Evolutionary conservation across 2,329 filamentous ascomycete species (phyloP), one percentile per base, ranked within the genome.

Genomic region (Pyrenochaeta sp.): DNA sequence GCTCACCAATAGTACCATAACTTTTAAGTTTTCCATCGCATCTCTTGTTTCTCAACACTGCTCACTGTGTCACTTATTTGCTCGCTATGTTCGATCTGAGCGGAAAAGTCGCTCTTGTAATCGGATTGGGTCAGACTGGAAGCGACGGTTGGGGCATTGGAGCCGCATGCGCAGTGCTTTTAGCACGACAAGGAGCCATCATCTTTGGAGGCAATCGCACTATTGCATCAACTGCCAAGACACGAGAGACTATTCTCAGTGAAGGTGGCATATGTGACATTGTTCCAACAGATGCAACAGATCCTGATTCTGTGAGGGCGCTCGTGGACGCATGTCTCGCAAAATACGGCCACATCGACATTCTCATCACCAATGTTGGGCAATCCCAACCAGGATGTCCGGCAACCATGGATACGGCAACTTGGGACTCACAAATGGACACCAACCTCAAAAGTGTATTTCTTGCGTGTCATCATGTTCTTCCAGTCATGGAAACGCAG

Each of bases 381-480:
- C 73, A 76, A 17, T 81, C 79, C 0, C 79, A 83, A 45, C 79
- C 78, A 0, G 83, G 83, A 0, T 77, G 77, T 27, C 80, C 83
- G 0, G 83, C 78, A 17, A 65, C 64, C 30, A 81, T 86, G 75
- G 40, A 50, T 0, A 83, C 86, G 48, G 75, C 77, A 1, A 61
- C 75, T 0, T 86, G 83, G 83, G 79, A 85, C 58, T 52, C 71
- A 0, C 84, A 86, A 54, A 77, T 83, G 45, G 78, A 82, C 9
- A 67, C 86, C 35, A 86, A 86, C 58, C 72, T 87, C 15, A 85
- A 85, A 61, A 82, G 77, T 29, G 80, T 85, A 0, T 86, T 84
- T 54, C 64, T 85, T 4, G 79, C 79, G 2, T 81, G 79, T 37
- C 84, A 85, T 51, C 65, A 79, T 10, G 81, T 83, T 0, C 66